phyloP scores from a whole-genome alignment of 108 stramenopile species.

The Chaetoceros muelleri region DNA sequence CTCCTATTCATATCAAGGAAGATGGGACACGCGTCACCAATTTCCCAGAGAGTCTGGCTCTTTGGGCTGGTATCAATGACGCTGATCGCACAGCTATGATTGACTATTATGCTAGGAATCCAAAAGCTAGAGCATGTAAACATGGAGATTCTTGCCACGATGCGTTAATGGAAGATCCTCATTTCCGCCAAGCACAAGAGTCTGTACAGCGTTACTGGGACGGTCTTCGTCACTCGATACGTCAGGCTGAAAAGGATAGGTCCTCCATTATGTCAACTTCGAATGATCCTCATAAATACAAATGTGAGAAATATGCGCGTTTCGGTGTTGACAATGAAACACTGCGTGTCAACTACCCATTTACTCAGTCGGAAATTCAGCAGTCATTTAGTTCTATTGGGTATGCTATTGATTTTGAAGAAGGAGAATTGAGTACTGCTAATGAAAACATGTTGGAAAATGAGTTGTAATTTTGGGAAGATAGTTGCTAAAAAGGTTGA shows the following conservation, averaged over 20 bases:
- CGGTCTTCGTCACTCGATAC: slow-evolving; percentile 10
- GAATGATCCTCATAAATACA: neutral
- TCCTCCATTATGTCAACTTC: no score
- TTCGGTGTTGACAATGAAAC: slow-evolving; percentile 24
- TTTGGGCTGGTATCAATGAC: slow-evolving; percentile 20
- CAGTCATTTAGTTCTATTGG: neutral
- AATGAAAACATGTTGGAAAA: slow-evolving; percentile 1
- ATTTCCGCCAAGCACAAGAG: slow-evolving; percentile 1
- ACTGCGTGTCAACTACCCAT: slow-evolving; percentile 20
- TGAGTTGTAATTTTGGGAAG: neutral
- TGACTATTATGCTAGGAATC: neutral
- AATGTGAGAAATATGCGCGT: slow-evolving; percentile 21
- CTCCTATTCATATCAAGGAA: slow-evolving; percentile 14
- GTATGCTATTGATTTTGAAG: neutral
- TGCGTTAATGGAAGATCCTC: neutral
- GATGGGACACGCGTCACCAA: slow-evolving; percentile 44
- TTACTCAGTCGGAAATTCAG: neutral
- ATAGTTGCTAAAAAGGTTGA: slow-evolving; percentile 3
- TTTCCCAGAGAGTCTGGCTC: slow-evolving; percentile 24
- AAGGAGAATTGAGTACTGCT: no score
- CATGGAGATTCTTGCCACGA: slow-evolving; percentile 1
- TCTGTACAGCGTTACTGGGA: slow-evolving; percentile 15
- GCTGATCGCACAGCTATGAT: slow-evolving; percentile 6
- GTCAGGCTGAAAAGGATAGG: slow-evolving; percentile 14
- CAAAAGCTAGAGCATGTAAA: neutral